Base-by-base conservation (phyloP, 1,284 basidiomycete species). In the Malassezia vespertilionis region DNA sequence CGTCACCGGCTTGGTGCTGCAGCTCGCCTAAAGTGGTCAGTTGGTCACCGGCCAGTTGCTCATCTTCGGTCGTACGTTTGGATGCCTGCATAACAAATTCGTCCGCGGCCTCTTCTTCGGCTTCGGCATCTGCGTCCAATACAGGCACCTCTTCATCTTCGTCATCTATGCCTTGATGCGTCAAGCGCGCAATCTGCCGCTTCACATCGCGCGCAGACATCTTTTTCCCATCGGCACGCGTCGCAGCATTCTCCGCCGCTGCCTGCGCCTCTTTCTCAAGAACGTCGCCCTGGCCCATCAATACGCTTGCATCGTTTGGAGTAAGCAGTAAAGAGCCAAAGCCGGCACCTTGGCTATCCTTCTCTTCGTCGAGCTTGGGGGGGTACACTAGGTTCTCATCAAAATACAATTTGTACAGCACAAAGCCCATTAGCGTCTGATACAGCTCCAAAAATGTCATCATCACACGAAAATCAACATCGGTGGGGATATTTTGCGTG, bases 381-480 rank as follows among this genome's bases (percentile, higher is more conserved):
- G 93, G 93, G 70, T 99, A 99, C 28, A 90, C 81, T 32, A 97
- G 78, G 58, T 86, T 86, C 43, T 80, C 79, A 65, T 95, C 89
- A n/a, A 85, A 83, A 75, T 91, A 99, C 18, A 99, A 79, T 74
- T 95, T 95, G 80, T 88, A 99, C 65, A 95, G 82, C 11, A 90
- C 84, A 65, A 97, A 99, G 15, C 88, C 86, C 35, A 95, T 80
- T 11, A 96, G 75, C 1, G 91, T 97, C 74, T 97, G 90, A 74
- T 99, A 97, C 8, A 99, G 79, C 72, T 99, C 93, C 65, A 97
- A 75, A 78, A 99, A 99, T 10, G 93, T 97, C 59, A 95, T 75
- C 83, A 99, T 93, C 45, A 99, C 91, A 40, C 93, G 83, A 68
- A 95, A 86, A 73, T 99, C 93, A 56, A 97, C 90, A 66, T 97